Base-by-base conservation (phyloP, 345 rosid species). In the Gossypium longicalyx region DNA sequence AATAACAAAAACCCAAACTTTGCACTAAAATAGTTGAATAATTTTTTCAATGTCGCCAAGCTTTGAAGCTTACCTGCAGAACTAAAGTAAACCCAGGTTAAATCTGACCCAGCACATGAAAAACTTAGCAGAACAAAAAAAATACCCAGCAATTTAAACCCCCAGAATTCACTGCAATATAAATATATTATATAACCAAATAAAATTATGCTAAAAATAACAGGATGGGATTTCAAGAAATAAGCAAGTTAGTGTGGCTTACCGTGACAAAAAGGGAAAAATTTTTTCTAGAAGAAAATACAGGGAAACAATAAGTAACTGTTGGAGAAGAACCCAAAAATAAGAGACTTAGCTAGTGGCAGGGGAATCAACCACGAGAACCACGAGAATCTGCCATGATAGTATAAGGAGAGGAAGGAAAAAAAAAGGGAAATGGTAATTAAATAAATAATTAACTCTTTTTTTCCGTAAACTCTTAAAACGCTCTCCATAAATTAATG, bases 291-390 rank as follows among this genome's bases (percentile, higher is more conserved):
- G 38, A 27, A 15, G 19, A 23, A 62, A 71, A 69, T 2, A 56
- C 34, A 59, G 11, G 69, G 3, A 15, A 67, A 12, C 7, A 65
- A 20, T 0, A 49, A 49, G 58, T 27, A 68, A 15, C 10, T 25
- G 16, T 27, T 9, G 45, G 29, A 19, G 23, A 44, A 27, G 52
- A 70, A 62, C 47, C 61, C 9, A 69, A 74, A 66, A 74, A 51
- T n/a, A 76, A 74, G 72, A 68, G 20, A 54, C 11, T 45, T 23
- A 16, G 58, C 7, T 20, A 49, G 70, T 22, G 59, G 79, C 67
- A 19, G 77, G 54, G 48, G 74, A 78, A 58, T 82, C 84, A 77
- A 74, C 81, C 81, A 56, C 23, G 17, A 76, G 77, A 77, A 74
- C 81, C 81, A 56, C 23, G 17, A 76, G 77, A 78, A 85, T 80